These are phyloP conservation scores for Anisodus acutangulus DNA, from an alignment of 257 asterid species.

Conservation along the genomic window DNA sequence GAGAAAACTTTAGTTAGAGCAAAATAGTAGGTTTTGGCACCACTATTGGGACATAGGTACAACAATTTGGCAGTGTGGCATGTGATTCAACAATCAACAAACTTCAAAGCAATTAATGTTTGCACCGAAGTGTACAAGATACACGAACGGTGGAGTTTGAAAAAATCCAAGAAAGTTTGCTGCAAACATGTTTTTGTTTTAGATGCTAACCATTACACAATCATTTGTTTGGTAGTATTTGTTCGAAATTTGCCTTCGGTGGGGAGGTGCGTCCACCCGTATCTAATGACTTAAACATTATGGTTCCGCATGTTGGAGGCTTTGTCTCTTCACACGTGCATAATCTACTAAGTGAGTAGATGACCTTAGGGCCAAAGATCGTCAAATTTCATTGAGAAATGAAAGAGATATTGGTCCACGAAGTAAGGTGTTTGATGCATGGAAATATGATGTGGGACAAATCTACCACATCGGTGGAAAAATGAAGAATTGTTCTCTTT, in stretches of 20 bases:
- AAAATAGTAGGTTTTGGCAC: slow-evolving; percentile 20
- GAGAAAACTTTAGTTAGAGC: background rate
- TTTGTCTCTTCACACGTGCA: too few relatives aligned
- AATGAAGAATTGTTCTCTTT: too few relatives aligned
- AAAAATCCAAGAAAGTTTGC: background rate
- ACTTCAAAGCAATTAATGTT: background rate
- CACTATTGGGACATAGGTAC: slow-evolving; percentile 29
- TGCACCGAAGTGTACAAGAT: background rate
- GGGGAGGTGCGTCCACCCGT: background rate
- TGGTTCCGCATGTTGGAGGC: too few relatives aligned
- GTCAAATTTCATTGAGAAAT: too few relatives aligned
- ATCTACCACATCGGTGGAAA: too few relatives aligned
- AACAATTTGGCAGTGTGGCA: slow-evolving; percentile 40
- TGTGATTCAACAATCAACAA: slow-evolving; percentile 34
- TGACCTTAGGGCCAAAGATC: too few relatives aligned
- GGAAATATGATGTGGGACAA: too few relatives aligned
- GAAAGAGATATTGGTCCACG: too few relatives aligned
- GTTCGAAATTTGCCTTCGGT: background rate
- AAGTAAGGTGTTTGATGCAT: too few relatives aligned
- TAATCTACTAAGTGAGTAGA: too few relatives aligned
- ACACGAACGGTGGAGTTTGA: background rate
- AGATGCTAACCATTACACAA: background rate
- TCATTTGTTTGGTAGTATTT: slow-evolving; percentile 2
- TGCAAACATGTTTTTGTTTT: background rate
- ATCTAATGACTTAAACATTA: background rate